Evolutionary conservation across 2,329 filamentous ascomycete genomes (phyloP), one percentile per base, ranked within the genome.

Genomic region (Scytalidium sp.): DNA sequence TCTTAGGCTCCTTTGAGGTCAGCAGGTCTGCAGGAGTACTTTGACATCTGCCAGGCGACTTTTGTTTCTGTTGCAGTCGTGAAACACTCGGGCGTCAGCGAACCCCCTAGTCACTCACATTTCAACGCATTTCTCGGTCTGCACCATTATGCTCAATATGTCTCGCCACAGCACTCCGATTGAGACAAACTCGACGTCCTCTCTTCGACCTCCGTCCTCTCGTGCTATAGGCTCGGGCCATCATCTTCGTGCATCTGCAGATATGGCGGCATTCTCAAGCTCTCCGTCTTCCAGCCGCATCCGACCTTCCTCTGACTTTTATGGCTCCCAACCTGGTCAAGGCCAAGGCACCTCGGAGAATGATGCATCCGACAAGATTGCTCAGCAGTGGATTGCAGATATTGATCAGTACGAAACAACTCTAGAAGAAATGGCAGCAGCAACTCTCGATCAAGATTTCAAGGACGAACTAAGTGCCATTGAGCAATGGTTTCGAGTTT

Each of bases 321-420:
- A 93, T 69, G 92, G 89, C 56, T 73, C 80, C 41, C 83, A 88
- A 63, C 80, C 86, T 67, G 79, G 79, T 55, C 84, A 83, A 62
- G 80, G 76, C 61, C 85, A 89, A 53, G 81, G 76, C 58, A 84
- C 80, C 60, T 72, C 81, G 19, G 92, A 97, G 49, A 70, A 74
- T 55, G 94, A 97, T 70, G 84, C 88, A 9, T 85, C 94, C 68
- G 94, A 97, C 68, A 93, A 92, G 71, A 88, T 93, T 57, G 91
- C 93, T 45, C 92, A 97, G 74, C 92, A 99, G 71, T 99, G 94
- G 94, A 93, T 99, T 62, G 91, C 93, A 49, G 94, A 99, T 64
- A 97, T 99, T 60, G 94, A 99, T 67, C 93, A 97, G 70, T 97
- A 97, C 64, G 94, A 99, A 76, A 96, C 86, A n/a, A 99, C 94